phyloP scores from a whole-genome alignment of 768 basidiomycete genomes.

The Pholiota microspora region DNA sequence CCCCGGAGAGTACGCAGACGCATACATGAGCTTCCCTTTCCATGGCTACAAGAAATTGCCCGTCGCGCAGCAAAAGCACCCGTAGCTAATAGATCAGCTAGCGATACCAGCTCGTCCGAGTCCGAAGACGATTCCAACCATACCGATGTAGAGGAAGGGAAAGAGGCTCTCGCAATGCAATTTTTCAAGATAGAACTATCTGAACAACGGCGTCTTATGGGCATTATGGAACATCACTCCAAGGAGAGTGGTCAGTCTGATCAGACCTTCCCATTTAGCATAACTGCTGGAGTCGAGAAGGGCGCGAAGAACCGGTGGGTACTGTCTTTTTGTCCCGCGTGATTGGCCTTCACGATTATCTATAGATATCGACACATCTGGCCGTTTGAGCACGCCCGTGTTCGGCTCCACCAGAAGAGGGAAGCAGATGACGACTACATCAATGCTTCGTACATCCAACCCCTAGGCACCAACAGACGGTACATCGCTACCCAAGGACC shows the following conservation, averaged over 20 bases:
- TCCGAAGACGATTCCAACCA: slow-evolving; percentile 27
- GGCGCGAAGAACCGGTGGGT: slow-evolving; percentile 86
- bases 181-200: slow-evolving; percentile 91
- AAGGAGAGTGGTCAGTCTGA: slow-evolving; percentile 44
- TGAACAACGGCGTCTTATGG: slow-evolving; percentile 86
- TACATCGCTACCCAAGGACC: slow-evolving; percentile 98
- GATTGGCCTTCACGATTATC: slow-evolving; percentile 3
- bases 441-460: slow-evolving; percentile 93
- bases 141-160: slow-evolving; percentile 56
- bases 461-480: slow-evolving; percentile 72
- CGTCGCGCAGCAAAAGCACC: slow-evolving; percentile 38
- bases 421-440: slow-evolving; percentile 75
- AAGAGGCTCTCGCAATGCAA: slow-evolving; percentile 84
- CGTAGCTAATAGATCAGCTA: slow-evolving; percentile 15
- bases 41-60: slow-evolving; percentile 77
- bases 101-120: slow-evolving; percentile 28
- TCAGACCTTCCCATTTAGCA: slow-evolving; percentile 83
- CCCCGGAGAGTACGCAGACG: slow-evolving; percentile 50
- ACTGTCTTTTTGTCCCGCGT: background rate
- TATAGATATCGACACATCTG: slow-evolving; percentile 91
- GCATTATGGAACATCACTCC: slow-evolving; percentile 89
- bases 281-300: slow-evolving; percentile 94
- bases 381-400: slow-evolving; percentile 95
- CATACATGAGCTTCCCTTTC: slow-evolving; percentile 74
- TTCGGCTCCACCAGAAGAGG: slow-evolving; percentile 52